phyloP scores from a whole-genome alignment of 257 asterid species.

The Orobanche coerulescens region DNA sequence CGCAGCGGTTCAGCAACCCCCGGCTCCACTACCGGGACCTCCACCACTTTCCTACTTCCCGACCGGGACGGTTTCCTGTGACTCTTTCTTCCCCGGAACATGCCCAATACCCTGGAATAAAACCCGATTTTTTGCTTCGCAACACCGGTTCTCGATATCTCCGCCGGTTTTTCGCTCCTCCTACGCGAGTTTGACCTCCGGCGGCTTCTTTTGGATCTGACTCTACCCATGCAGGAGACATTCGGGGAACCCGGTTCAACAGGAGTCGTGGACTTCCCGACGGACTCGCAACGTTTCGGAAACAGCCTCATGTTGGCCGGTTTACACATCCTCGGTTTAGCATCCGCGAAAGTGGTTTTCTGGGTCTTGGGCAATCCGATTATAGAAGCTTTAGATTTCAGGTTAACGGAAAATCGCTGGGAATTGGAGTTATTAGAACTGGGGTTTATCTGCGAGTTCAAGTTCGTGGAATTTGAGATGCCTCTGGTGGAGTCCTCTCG shows the following conservation, averaged over 20 bases:
- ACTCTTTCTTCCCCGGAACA: constrained; percentile 39
- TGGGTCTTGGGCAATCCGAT: constrained; percentile 78
- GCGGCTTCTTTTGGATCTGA: constrained; percentile 69
- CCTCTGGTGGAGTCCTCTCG: constrained; percentile 70
- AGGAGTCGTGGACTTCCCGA: constrained; percentile 30
- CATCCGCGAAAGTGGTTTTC: constrained; percentile 38
- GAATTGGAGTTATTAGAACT: constrained; percentile 34
- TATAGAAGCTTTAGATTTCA: constrained; percentile 51
- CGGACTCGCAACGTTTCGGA: constrained; percentile 51
- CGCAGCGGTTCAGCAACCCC: constrained; percentile 35
- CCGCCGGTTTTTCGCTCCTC: constrained; percentile 31
- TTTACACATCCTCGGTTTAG: constrained; percentile 33
- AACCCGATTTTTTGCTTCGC: constrained; percentile 49
- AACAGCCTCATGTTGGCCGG: constrained; percentile 43
- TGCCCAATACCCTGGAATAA: constrained; percentile 37
- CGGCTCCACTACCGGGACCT: constrained; percentile 35
- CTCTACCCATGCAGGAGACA: constrained; percentile 93
- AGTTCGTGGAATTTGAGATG: constrained; percentile 25
- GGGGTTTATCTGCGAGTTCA: constrained; percentile 26
- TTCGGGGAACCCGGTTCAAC: constrained; percentile 84
- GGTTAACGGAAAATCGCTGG: constrained; percentile 45
- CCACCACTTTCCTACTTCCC: constrained; percentile 29
- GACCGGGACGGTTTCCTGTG: constrained; percentile 26
- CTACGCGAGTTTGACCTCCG: constrained; percentile 42
- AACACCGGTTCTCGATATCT: constrained; percentile 26